A percentile compares a stretch with the other conserved stretches of the same genome.
Conservation (phyloP, 75 land plant genomes). For the Isoetes taiwanensis region DNA sequence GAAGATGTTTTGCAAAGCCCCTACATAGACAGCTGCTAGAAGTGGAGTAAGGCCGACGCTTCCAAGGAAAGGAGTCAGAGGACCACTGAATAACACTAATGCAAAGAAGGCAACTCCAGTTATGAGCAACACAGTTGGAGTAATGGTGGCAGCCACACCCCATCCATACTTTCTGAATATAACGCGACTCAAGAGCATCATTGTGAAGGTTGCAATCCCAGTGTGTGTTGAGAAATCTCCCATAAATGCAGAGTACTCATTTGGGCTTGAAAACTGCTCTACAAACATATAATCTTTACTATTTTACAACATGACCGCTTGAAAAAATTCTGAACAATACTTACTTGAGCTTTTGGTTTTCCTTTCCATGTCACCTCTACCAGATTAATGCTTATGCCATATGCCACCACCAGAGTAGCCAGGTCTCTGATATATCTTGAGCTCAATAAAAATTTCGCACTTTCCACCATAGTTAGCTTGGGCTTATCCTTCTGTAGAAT, state of each 20-base stretch:
- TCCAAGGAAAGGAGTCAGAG: constrained; percentile 1
- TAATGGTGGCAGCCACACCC: constrained; percentile 3
- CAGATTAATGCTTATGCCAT: constrained; percentile 4
- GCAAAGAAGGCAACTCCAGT: constrained; percentile 1
- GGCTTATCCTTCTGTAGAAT: constrained; percentile 3
- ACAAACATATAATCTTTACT: no score
- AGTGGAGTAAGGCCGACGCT: constrained; percentile 1
- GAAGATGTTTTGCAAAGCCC: background rate
- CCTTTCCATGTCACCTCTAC: constrained; percentile 4
- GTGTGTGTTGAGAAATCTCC: constrained; percentile 3
- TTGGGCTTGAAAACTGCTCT: constrained; percentile 3
- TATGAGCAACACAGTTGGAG: background rate
- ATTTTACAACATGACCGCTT: no score
- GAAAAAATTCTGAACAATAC: no score
- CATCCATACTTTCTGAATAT: constrained; percentile 4
- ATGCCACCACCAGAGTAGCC: constrained; percentile 1
- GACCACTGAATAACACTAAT: constrained; percentile 1
- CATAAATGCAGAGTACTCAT: constrained; percentile 5
- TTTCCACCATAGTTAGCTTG: background rate
- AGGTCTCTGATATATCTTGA: constrained; percentile 3
- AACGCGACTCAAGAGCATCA: constrained; percentile 3
- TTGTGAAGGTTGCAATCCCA: background rate
- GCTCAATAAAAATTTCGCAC: background rate
- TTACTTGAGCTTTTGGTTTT: constrained; percentile 5
- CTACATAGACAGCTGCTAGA: background rate